Conservation (phyloP, 148 eudicot genomes). For the Selenicereus undatus region DNA sequence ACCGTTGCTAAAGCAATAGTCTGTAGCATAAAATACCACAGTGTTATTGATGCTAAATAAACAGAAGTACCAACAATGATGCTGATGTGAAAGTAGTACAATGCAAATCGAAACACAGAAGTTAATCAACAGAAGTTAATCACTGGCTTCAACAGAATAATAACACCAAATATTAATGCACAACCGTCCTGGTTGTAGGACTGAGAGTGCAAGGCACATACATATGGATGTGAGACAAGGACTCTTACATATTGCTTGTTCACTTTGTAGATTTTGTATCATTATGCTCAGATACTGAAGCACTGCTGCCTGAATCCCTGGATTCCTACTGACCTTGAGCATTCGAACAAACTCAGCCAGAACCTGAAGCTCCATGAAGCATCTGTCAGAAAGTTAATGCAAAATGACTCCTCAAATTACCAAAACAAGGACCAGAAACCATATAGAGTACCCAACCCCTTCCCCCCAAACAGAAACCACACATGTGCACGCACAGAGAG, state of each 20-base stretch:
- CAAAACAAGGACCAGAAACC: background rate
- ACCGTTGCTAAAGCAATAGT: slow-evolving; percentile 51
- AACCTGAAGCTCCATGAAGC: slow-evolving; percentile 51
- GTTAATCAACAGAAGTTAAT: too few relatives aligned
- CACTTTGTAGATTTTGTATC: slow-evolving; percentile 52
- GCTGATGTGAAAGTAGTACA: background rate
- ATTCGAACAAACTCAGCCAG: slow-evolving; percentile 30
- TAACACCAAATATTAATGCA: too few relatives aligned
- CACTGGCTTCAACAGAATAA: too few relatives aligned
- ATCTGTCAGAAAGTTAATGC: slow-evolving; percentile 24
- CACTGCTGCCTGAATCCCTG: slow-evolving; percentile 45
- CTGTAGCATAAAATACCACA: slow-evolving; percentile 30
- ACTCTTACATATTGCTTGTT: slow-evolving; percentile 48
- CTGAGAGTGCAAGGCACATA: background rate
- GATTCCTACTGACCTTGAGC: slow-evolving; percentile 38
- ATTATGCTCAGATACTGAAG: slow-evolving; percentile 59
- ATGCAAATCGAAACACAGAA: background rate
- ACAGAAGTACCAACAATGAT: background rate
- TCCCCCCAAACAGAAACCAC: too few relatives aligned
- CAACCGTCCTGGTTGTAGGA: too few relatives aligned
- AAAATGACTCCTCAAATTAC: background rate
- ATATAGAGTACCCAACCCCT: background rate
- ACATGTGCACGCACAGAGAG: background rate
- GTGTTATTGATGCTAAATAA: background rate
- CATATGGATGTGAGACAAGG: background rate